Conservation (phyloP, 345 rosid species). For the Sisymbrium altissimum region DNA sequence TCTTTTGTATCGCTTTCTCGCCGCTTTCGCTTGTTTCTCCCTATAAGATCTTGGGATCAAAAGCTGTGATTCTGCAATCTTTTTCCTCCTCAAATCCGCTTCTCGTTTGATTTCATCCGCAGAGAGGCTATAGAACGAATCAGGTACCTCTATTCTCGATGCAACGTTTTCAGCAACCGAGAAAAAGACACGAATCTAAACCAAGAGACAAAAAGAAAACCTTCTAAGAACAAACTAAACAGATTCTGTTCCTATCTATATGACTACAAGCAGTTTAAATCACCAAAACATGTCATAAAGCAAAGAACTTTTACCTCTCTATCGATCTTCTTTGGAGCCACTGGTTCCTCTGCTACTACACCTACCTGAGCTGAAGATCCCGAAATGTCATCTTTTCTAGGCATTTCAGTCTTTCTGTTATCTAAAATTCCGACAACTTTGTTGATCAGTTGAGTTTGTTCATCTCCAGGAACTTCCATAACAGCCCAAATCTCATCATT, state of each 20-base stretch:
- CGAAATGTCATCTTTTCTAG: slow-evolving; percentile 31
- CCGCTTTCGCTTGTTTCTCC: slow-evolving; percentile 89
- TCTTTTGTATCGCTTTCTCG: slow-evolving; percentile 59
- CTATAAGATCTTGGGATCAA: slow-evolving; percentile 80
- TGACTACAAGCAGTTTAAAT: not conserved
- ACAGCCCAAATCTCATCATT: slow-evolving; percentile 77
- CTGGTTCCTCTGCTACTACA: slow-evolving; percentile 34
- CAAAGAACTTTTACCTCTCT: slow-evolving; percentile 58
- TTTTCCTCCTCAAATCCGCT: slow-evolving; percentile 80
- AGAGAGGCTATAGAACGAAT: slow-evolving; percentile 81
- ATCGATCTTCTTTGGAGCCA: slow-evolving; percentile 59
- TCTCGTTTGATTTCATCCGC: slow-evolving; percentile 73
- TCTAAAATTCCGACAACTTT: slow-evolving; percentile 51
- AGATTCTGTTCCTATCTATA: not conserved
- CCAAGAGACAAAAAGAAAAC: not conserved
- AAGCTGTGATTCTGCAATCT: slow-evolving; percentile 79
- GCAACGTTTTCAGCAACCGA: slow-evolving; percentile 81
- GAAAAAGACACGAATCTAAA: slow-evolving; percentile 73
- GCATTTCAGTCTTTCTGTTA: slow-evolving; percentile 39
- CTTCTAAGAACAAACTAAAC: not conserved
- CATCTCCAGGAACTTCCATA: slow-evolving; percentile 59
- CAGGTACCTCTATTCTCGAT: slow-evolving; percentile 84
- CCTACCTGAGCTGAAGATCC: too few species aligned
- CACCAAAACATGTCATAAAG: not conserved
- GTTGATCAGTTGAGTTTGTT: slow-evolving; percentile 41